Percentiles rank a stretch among this genome's conserved stretches.
Evolutionary conservation across 768 basidiomycete species (phyloP).

Genomic region (Gymnopilus junonius): DNA sequence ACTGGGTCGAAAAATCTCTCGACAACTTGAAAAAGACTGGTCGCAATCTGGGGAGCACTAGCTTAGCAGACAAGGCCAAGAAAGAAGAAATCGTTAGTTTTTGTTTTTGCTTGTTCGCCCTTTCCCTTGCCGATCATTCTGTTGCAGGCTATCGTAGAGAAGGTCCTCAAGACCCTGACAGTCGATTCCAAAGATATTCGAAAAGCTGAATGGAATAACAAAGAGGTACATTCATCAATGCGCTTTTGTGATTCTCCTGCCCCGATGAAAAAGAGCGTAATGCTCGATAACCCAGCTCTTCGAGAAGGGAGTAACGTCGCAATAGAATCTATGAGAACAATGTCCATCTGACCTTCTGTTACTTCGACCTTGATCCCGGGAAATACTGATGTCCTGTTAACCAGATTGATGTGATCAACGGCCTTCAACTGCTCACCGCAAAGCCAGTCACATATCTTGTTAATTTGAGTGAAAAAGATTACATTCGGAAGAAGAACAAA

Average conservation of each 20-base stretch:
- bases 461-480: slow-evolving; percentile 95
- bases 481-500: slow-evolving; percentile 97
- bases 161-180: slow-evolving; percentile 76
- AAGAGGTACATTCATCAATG: slow-evolving; percentile 72
- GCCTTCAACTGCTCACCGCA: slow-evolving; percentile 89
- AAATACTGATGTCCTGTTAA: background rate
- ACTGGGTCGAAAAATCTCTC: slow-evolving; percentile 95
- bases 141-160: slow-evolving; percentile 79
- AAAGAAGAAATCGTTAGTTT: slow-evolving; percentile 90
- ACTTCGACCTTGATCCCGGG: background rate
- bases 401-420: slow-evolving; percentile 90
- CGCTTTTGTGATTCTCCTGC: slow-evolving; percentile 5
- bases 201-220: slow-evolving; percentile 93
- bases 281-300: slow-evolving; percentile 95
- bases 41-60: slow-evolving; percentile 71
- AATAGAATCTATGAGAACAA: slow-evolving; percentile 65
- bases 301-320: slow-evolving; percentile 94
- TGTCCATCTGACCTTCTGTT: slow-evolving; percentile 40
- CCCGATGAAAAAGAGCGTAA: slow-evolving; percentile 76
- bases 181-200: slow-evolving; percentile 89
- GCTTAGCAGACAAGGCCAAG: slow-evolving; percentile 91
- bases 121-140: background rate
- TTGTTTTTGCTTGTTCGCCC: background rate
- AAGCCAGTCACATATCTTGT: slow-evolving; percentile 98
- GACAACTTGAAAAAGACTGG: slow-evolving; percentile 77